Evolutionary conservation across 2,329 filamentous ascomycete genomes (phyloP).

Genomic region (Botrytis hyacinthi): DNA sequence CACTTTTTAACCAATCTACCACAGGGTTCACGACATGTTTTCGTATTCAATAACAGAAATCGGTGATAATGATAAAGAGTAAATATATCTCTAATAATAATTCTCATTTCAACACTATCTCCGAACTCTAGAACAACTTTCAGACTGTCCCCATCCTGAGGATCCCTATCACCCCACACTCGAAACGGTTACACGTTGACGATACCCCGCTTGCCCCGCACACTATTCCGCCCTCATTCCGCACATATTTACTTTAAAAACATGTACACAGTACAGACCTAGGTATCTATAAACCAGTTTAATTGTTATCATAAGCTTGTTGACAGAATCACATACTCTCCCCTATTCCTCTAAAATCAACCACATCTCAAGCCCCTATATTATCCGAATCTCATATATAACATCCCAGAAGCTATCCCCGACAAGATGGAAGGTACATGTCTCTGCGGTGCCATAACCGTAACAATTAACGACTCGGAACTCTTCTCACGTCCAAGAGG

Average conservation of each 20-base stretch:
- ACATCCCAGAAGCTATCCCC: background rate
- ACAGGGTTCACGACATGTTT: background rate
- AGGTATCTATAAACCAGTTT: background rate
- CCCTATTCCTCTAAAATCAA: background rate
- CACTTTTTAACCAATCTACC: too few species aligned
- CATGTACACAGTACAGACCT: too few species aligned
- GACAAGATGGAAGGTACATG: constrained; percentile 41
- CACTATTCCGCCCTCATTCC: background rate
- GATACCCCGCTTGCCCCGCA: constrained; percentile 6
- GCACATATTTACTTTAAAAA: too few species aligned
- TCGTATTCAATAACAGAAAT: background rate
- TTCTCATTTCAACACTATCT: background rate
- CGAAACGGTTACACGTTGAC: background rate
- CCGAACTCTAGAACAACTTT: background rate
- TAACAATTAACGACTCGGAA: constrained; percentile 48
- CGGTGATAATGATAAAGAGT: background rate
- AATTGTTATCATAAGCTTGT: background rate
- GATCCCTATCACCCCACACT: background rate
- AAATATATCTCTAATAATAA: background rate
- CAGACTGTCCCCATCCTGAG: background rate
- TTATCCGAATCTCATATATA: background rate
- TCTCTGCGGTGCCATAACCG: constrained; percentile 48
- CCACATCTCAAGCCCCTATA: background rate
- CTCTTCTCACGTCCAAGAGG: constrained; percentile 46
- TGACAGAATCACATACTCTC: background rate